Conservation (phyloP, 2,329 filamentous ascomycete genomes). For the Beauveria rudraprayagi region DNA sequence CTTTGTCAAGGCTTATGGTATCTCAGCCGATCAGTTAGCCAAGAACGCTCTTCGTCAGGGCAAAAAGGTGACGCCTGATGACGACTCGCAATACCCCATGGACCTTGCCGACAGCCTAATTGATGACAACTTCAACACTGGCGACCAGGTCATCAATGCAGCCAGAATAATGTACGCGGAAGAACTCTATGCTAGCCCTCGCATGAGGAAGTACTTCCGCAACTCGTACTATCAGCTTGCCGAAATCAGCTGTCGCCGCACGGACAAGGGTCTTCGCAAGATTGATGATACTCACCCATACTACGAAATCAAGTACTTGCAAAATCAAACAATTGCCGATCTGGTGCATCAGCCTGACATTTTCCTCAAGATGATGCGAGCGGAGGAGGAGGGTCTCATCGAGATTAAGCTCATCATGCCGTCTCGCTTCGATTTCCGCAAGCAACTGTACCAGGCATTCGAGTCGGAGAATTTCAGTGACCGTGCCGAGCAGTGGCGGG, state of each 20-base stretch:
- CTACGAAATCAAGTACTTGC: slow-evolving; percentile 95
- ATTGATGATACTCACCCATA: slow-evolving; percentile 95
- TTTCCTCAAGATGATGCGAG: slow-evolving; percentile 95
- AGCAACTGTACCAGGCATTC: slow-evolving; percentile 72
- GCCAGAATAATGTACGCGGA: slow-evolving; percentile 86
- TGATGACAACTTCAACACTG: slow-evolving; percentile 65
- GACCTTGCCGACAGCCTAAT: slow-evolving; percentile 78
- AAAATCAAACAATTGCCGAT: slow-evolving; percentile 77
- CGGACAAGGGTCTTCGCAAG: slow-evolving; percentile 85
- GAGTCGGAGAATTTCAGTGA: slow-evolving; percentile 94
- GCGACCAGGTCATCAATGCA: slow-evolving; percentile 65
- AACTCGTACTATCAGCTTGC: slow-evolving; percentile 76
- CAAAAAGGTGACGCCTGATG: slow-evolving; percentile 75
- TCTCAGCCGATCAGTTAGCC: slow-evolving; percentile 80
- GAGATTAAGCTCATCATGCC: slow-evolving; percentile 76
- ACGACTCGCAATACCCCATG: slow-evolving; percentile 69
- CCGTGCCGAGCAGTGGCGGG: slow-evolving; percentile 90
- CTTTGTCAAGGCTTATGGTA: slow-evolving; percentile 83
- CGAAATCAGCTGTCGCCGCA: slow-evolving; percentile 78
- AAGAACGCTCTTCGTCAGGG: slow-evolving; percentile 75
- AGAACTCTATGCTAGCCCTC: slow-evolving; percentile 79
- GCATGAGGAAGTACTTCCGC: slow-evolving; percentile 81
- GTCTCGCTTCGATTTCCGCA: slow-evolving; percentile 66
- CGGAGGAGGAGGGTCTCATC: slow-evolving; percentile 86
- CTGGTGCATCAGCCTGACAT: slow-evolving; percentile 78